phyloP scores from a whole-genome alignment of 2,329 filamentous ascomycete genomes.

The Aspergillus pseudoviridinutans region DNA sequence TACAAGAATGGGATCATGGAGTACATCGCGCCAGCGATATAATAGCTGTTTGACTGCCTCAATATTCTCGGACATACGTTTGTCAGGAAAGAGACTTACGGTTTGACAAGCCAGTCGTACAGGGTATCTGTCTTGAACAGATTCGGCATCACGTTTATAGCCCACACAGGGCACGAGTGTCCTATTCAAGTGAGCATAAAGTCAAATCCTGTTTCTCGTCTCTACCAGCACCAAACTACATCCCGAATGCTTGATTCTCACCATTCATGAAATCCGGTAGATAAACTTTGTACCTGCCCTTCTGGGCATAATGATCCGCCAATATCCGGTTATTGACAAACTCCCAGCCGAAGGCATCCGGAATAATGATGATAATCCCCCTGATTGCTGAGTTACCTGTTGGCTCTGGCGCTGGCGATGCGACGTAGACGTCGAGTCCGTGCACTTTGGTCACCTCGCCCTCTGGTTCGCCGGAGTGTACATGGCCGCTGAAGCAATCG shows the following conservation, averaged over 20 bases:
- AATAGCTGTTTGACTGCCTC: slow-evolving; percentile 10
- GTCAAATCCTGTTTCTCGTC: background rate
- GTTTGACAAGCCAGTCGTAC: slow-evolving; percentile 15
- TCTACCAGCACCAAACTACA: background rate
- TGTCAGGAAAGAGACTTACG: slow-evolving; percentile 8
- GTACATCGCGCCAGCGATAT: slow-evolving; percentile 8
- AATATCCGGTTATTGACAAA: slow-evolving; percentile 52
- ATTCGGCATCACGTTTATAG: slow-evolving; percentile 3
- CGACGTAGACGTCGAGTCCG: slow-evolving; percentile 48
- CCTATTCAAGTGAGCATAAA: slow-evolving; percentile 9
- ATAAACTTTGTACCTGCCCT: slow-evolving; percentile 49
- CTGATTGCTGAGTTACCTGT: slow-evolving; percentile 24
- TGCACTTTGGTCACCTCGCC: slow-evolving; percentile 47
- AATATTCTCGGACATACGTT: background rate
- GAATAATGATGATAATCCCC: slow-evolving; percentile 52
- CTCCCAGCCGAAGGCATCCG: slow-evolving; percentile 55
- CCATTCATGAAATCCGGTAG: slow-evolving; percentile 57
- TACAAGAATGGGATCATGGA: slow-evolving; percentile 21
- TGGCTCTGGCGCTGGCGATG: slow-evolving; percentile 31
- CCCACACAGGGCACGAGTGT: slow-evolving; percentile 11
- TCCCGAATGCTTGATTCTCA: slow-evolving; percentile 10
- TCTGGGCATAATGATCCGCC: slow-evolving; percentile 53
- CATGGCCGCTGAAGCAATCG: slow-evolving; percentile 46
- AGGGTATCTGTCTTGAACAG: slow-evolving; percentile 6
- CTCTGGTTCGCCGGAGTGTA: slow-evolving; percentile 44